phyloP scores from a whole-genome alignment of 768 basidiomycete genomes.

The Pleurotus eryngii region DNA sequence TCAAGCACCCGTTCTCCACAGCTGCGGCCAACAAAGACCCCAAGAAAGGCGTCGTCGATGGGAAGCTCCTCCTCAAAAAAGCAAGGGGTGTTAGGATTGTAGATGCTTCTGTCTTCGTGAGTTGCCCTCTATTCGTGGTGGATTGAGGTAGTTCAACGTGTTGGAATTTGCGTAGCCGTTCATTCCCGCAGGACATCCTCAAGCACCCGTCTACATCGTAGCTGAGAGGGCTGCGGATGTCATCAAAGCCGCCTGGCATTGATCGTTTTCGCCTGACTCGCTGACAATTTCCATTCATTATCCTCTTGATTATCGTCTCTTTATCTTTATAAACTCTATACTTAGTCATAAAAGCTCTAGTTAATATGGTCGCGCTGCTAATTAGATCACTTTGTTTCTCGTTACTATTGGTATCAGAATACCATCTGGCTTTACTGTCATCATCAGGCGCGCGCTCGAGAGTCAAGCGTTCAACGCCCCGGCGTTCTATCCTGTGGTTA shows the following conservation, averaged over 20 bases:
- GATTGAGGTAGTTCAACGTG: neutral
- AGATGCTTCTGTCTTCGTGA: slow-evolving; percentile 35
- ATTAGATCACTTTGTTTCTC: too few relatives aligned
- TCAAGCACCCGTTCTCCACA: slow-evolving; percentile 26
- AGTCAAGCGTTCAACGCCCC: too few relatives aligned
- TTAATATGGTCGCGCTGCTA: too few relatives aligned
- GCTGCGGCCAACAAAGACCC: slow-evolving; percentile 23
- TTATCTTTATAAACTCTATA: too few relatives aligned
- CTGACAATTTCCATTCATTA: too few relatives aligned
- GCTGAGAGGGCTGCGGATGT: slow-evolving; percentile 29
- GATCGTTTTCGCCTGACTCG: too few relatives aligned
- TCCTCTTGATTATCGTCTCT: too few relatives aligned
- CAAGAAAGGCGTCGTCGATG: slow-evolving; percentile 29
- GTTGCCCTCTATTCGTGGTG: slow-evolving; percentile 1
- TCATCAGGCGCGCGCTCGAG: too few relatives aligned
- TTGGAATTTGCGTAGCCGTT: slow-evolving; percentile 15
- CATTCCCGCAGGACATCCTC: slow-evolving; percentile 24
- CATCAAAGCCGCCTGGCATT: slow-evolving; percentile 17
- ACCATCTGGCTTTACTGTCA: too few relatives aligned
- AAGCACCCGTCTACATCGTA: slow-evolving; percentile 24
- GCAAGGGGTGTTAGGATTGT: slow-evolving; percentile 30
- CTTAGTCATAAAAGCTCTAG: too few relatives aligned
- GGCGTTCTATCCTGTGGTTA: too few relatives aligned
- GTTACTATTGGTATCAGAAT: too few relatives aligned
- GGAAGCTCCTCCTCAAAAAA: slow-evolving; percentile 30